Percentiles rank a stretch among this genome's conserved stretches.
Evolutionary conservation across 164 flowering plant genomes (phyloP).

Genomic region (Vitis labrusca): DNA sequence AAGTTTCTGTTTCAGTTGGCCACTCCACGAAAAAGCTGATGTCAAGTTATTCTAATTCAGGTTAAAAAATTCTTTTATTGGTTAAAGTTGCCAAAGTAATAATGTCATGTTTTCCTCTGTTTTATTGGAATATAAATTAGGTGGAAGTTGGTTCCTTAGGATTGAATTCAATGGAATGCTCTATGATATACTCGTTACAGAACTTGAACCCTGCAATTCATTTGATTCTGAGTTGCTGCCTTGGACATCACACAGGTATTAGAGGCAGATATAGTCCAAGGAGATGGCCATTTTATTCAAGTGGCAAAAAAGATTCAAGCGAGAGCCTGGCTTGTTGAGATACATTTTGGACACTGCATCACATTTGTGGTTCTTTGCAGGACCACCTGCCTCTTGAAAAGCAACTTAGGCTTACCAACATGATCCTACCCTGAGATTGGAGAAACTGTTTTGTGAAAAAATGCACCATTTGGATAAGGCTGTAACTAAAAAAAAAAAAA

Average conservation of each 20-base stretch:
- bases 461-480: background rate
- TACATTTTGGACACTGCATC: constrained; percentile 52
- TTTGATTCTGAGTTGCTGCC: background rate
- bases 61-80: no score
- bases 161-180: background rate
- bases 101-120: background rate
- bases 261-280: constrained; percentile 27
- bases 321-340: constrained; percentile 58
- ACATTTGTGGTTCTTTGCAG: constrained; percentile 50
- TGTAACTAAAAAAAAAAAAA: no score
- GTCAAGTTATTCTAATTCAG: no score
- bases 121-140: background rate
- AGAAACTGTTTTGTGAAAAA: background rate
- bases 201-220: no score
- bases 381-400: constrained; percentile 66
- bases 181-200: no score
- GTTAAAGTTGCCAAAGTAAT: no score
- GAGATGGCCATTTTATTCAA: constrained; percentile 17
- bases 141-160: constrained; percentile 1
- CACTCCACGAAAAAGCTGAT: no score
- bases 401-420: constrained; percentile 71
- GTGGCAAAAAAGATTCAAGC: no score
- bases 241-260: constrained; percentile 39
- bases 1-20: no score
- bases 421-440: constrained; percentile 27